phyloP scores from a whole-genome alignment of 805 yeast genomes.

The Dipodascus geniculatus region DNA sequence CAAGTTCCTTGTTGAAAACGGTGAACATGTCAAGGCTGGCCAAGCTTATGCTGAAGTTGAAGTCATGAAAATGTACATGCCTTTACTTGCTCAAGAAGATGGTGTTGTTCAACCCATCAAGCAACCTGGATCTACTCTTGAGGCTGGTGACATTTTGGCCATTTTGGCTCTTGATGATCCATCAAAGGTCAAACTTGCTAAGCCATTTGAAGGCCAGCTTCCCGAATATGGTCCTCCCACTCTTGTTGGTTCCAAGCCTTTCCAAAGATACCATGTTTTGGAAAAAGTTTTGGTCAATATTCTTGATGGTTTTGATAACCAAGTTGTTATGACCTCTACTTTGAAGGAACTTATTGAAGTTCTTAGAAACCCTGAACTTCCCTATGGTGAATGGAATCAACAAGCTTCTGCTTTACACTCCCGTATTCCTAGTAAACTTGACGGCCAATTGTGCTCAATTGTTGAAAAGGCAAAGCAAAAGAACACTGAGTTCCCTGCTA shows the following conservation, averaged over 20 bases:
- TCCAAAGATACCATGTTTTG: slow-evolving; percentile 53
- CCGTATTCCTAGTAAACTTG: slow-evolving; percentile 71
- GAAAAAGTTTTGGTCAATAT: slow-evolving; percentile 61
- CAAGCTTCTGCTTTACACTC: slow-evolving; percentile 86
- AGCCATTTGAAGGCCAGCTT: slow-evolving; percentile 87
- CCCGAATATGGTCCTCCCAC: slow-evolving; percentile 81
- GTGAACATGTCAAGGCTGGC: slow-evolving; percentile 85
- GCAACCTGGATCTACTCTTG: slow-evolving; percentile 96
- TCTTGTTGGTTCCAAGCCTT: slow-evolving; percentile 73
- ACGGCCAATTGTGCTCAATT: slow-evolving; percentile 48
- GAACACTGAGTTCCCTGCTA: slow-evolving; percentile 86
- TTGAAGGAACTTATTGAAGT: slow-evolving; percentile 60
- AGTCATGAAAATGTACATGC: slow-evolving; percentile 99
- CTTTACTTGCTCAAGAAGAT: slow-evolving; percentile 83
- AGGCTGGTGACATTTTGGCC: slow-evolving; percentile 95
- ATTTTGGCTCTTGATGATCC: slow-evolving; percentile 93
- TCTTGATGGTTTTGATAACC: slow-evolving; percentile 87
- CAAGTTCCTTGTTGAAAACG: slow-evolving; percentile 84
- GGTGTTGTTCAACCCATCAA: slow-evolving; percentile 88
- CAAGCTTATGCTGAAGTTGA: slow-evolving; percentile 97
- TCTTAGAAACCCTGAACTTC: slow-evolving; percentile 69
- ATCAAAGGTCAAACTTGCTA: slow-evolving; percentile 91
- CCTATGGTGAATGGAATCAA: slow-evolving; percentile 84
- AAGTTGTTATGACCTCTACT: slow-evolving; percentile 81
- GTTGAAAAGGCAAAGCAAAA: slow-evolving; percentile 56